Base-by-base conservation (phyloP, 257 asterid species). In the Fraxinus excelsior region DNA sequence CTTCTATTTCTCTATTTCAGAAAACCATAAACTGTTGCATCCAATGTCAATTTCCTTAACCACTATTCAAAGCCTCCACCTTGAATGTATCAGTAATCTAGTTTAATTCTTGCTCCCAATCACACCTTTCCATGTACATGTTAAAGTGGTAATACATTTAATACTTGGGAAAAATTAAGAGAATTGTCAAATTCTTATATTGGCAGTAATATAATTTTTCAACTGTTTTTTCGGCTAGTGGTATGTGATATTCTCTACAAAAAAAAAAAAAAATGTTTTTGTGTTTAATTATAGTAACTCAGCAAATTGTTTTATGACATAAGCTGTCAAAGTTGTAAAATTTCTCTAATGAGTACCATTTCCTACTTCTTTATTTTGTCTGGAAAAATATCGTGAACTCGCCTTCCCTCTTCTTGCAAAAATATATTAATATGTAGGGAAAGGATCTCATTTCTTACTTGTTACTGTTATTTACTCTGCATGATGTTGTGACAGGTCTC, bases 401-500 rank as follows among this genome's bases (percentile, higher is more conserved):
- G n/a, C 14, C 56, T 37, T 21, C 28, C 44, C 53, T n/a, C 21
- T 37, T 37, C 56, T 21, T 12, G 32, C 37, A 16, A 25, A 40
- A 12, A 25, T n/a, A 18, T 37, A 8, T 3, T 60, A 21, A 23
- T 60, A 7, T 60, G 11, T 7, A 6, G 9, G 21, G 28, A 38
- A 19, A 32, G 5, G 23, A 70, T 23, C 26, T 35, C 34, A 26
- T 14, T 29, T 46, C 74, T 56, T 31, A 74, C 44, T n/a, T n/a
- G 25, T 26, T 67, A 38, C 40, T 69, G 34, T 64, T 38, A 19
- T 69, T 76, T 70, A 28, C 31, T 29, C 67, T 79, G 28, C 65
- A 44, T 49, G 56, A 68, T 78, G 76, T 78, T 71, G 28, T 71
- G 68, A 34, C 93, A 93, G 98, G 70, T 84, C 98, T 19, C 98